Conservation (phyloP, 1,139 yeast species). For the Hemisphaericaspora subhashii region DNA sequence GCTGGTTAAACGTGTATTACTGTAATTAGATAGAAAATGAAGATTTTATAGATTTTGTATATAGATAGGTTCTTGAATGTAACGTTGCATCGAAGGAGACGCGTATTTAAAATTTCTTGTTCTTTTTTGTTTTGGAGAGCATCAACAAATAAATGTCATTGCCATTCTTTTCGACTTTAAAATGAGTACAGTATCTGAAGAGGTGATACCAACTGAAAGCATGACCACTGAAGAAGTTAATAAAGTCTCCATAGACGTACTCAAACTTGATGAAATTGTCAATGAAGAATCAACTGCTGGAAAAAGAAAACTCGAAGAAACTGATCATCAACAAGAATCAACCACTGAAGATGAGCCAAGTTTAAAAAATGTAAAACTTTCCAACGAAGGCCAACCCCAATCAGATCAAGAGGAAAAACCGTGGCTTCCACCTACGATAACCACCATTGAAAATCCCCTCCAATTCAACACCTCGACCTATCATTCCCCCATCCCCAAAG, state of each 20-base stretch:
- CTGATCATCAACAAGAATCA: not conserved
- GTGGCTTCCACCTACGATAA: conserved; percentile 33
- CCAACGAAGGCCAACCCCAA: not conserved
- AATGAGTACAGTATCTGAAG: not conserved
- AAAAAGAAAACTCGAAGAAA: not conserved
- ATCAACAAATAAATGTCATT: too few species aligned
- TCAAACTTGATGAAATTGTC: not conserved
- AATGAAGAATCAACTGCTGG: not conserved
- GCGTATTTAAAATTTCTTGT: not conserved
- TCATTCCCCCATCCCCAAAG: conserved; percentile 32
- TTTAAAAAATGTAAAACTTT: not conserved
- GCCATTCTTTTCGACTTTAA: too few species aligned
- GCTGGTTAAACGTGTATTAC: conserved; percentile 27
- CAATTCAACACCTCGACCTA: conserved; percentile 36
- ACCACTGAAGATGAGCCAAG: not conserved
- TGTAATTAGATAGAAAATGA: not conserved
- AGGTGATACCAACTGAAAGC: not conserved
- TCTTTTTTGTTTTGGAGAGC: too few species aligned
- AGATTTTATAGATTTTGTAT: not conserved
- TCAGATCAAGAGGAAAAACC: not conserved
- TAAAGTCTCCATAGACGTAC: not conserved
- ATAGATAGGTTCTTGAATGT: not conserved
- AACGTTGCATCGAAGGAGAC: too few species aligned
- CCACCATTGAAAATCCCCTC: conserved; percentile 22
- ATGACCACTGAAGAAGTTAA: not conserved